phyloP scores from a whole-genome alignment of 1,284 basidiomycete genomes.

The Hypsizygus ulmarius region DNA sequence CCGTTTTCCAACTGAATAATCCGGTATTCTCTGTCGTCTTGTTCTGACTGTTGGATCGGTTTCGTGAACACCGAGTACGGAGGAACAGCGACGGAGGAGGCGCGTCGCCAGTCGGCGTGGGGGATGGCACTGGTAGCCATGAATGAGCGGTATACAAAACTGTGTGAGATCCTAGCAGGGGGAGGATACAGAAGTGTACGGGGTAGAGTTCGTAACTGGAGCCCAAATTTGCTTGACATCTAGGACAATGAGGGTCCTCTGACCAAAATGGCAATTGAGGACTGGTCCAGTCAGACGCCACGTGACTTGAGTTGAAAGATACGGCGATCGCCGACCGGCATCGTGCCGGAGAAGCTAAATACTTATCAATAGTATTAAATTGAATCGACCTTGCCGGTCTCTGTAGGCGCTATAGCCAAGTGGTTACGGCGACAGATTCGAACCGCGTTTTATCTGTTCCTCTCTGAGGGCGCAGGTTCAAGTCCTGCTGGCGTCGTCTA shows the following conservation, averaged over 20 bases:
- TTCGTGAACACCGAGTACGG: slow-evolving; percentile 58
- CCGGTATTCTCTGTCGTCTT: slow-evolving; percentile 78
- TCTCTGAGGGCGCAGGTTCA: no score
- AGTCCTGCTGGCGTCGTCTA: no score
- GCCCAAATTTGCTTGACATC: slow-evolving; percentile 14
- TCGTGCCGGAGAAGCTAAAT: no score
- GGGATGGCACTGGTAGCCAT: slow-evolving; percentile 27
- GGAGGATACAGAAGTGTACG: slow-evolving; percentile 2
- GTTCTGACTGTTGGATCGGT: slow-evolving; percentile 71
- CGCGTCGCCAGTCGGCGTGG: slow-evolving; percentile 39
- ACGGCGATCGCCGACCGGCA: no score
- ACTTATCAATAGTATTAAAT: no score
- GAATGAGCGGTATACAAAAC: slow-evolving; percentile 1
- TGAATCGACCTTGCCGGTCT: no score
- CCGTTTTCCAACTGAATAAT: slow-evolving; percentile 87
- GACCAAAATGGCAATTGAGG: slow-evolving; percentile 14
- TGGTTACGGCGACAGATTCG: slow-evolving; percentile 44
- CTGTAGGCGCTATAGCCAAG: slow-evolving; percentile 35
- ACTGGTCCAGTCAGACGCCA: slow-evolving; percentile 14
- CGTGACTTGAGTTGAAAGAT: no score
- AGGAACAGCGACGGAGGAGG: slow-evolving; percentile 32
- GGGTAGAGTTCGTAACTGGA: slow-evolving; percentile 5
- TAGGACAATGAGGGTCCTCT: slow-evolving; percentile 4
- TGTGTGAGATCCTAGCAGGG: background rate
- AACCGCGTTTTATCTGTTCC: no score